phyloP scores from a whole-genome alignment of 2,329 filamentous ascomycete genomes.

The Drechslera avenae region DNA sequence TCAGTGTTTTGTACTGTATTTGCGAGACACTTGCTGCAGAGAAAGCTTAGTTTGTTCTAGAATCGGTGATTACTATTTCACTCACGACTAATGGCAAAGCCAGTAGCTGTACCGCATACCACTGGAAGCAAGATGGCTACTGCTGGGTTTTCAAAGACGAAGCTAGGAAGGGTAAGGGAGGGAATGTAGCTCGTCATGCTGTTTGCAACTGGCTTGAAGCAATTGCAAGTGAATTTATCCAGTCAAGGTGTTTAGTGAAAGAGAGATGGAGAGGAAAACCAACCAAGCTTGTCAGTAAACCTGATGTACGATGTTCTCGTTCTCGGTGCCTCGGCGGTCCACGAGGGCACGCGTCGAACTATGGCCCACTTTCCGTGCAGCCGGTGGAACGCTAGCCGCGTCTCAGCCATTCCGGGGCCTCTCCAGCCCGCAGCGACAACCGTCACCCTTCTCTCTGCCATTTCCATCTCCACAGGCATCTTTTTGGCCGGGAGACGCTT shows the following conservation, averaged over 20 bases:
- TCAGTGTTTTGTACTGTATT: conserved; percentile 67
- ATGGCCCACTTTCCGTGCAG: conserved; percentile 31
- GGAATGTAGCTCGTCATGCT: conserved; percentile 81
- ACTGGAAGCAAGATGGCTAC: conserved; percentile 78
- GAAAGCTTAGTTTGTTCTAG: conserved; percentile 1
- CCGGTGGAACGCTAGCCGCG: conserved; percentile 24
- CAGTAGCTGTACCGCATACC: conserved; percentile 72
- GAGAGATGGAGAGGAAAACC: neutral
- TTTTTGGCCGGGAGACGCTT: conserved; percentile 28
- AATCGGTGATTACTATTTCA: conserved; percentile 2
- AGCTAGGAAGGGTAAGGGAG: conserved; percentile 73
- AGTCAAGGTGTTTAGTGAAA: neutral
- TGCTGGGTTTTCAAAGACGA: conserved; percentile 73
- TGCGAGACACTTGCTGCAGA: conserved; percentile 47
- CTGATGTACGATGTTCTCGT: conserved; percentile 16
- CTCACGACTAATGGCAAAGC: conserved; percentile 70
- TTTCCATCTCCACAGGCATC: conserved; percentile 32
- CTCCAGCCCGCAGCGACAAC: conserved; percentile 24
- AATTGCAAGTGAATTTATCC: no score
- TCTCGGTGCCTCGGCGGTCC: conserved; percentile 17
- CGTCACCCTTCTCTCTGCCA: conserved; percentile 32
- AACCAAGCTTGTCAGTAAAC: no score
- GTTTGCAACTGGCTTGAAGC: conserved; percentile 8
- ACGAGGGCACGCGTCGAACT: conserved; percentile 20
- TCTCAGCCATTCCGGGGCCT: conserved; percentile 23